phyloP scores from a whole-genome alignment of 2,329 filamentous ascomycete genomes.

The Curvularia verruculosa region DNA sequence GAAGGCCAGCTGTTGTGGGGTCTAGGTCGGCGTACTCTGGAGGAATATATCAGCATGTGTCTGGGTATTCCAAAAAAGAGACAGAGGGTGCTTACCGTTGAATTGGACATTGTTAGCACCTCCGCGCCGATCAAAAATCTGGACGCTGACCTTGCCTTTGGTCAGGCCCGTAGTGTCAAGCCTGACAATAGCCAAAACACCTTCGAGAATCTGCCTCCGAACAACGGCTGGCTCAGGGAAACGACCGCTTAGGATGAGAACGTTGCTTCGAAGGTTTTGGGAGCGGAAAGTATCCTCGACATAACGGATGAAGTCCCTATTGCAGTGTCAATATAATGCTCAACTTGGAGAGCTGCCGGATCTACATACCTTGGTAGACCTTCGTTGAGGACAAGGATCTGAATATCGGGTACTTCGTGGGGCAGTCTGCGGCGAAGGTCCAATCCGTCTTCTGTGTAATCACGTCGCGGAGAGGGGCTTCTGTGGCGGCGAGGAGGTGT shows the following conservation, averaged over 20 bases:
- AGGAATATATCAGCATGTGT: constrained; percentile 23
- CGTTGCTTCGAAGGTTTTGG: constrained; percentile 74
- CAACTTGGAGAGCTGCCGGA: neutral
- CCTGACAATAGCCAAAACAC: constrained; percentile 83
- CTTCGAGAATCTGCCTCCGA: constrained; percentile 83
- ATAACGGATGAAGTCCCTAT: constrained; percentile 77
- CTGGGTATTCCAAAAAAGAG: neutral
- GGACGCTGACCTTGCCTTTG: constrained; percentile 75
- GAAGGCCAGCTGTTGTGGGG: constrained; percentile 76
- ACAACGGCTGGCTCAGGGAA: constrained; percentile 81
- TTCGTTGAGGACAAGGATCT: constrained; percentile 81
- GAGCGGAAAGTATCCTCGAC: constrained; percentile 77
- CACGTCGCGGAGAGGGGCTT: constrained; percentile 70
- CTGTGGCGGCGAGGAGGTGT: constrained; percentile 68
- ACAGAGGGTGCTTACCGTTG: constrained; percentile 59
- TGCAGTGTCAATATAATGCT: constrained; percentile 5
- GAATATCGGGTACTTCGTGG: constrained; percentile 82
- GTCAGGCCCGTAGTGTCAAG: constrained; percentile 73
- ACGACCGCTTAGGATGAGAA: constrained; percentile 78
- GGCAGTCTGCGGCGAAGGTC: constrained; percentile 76
- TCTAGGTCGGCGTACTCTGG: constrained; percentile 85
- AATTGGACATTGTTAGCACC: constrained; percentile 79
- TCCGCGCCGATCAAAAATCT: constrained; percentile 81
- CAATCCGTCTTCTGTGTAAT: constrained; percentile 62
- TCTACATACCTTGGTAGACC: constrained; percentile 53